phyloP scores from a whole-genome alignment of 2,329 filamentous ascomycete genomes.

The Lachnellula arida region DNA sequence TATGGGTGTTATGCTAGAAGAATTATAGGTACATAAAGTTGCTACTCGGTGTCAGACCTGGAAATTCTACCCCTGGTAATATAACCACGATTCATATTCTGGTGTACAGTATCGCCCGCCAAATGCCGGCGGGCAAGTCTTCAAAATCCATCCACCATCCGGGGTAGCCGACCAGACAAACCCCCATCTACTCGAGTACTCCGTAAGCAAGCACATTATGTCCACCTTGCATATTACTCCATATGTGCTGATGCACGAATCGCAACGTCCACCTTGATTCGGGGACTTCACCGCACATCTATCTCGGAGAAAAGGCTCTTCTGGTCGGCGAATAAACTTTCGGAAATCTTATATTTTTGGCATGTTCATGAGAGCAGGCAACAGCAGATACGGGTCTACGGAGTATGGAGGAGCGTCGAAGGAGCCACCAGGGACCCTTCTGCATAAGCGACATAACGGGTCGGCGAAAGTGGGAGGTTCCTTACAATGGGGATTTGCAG shows the following conservation, averaged over 20 bases:
- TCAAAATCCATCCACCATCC: conserved; percentile 4
- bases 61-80: neutral
- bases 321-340: conserved; percentile 2
- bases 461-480: neutral
- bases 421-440: neutral
- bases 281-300: conserved; percentile 9
- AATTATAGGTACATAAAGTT: no score
- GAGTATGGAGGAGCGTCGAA: conserved; percentile 1
- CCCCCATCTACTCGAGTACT: neutral
- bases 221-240: neutral
- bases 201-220: neutral
- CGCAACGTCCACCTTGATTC: conserved; percentile 7
- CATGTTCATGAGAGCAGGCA: conserved; percentile 2
- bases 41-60: no score
- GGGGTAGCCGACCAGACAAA: conserved; percentile 11
- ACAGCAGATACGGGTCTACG: conserved; percentile 8
- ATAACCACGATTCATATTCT: neutral
- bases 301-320: conserved; percentile 8
- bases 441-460: conserved; percentile 6
- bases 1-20: no score
- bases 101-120: neutral
- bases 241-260: conserved; percentile 7
- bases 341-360: neutral
- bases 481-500: neutral
- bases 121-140: neutral